Evolutionary conservation across 306 rosid genomes (phyloP), one percentile per base, ranked within the genome.

Genomic region (Cicer bijugum): DNA sequence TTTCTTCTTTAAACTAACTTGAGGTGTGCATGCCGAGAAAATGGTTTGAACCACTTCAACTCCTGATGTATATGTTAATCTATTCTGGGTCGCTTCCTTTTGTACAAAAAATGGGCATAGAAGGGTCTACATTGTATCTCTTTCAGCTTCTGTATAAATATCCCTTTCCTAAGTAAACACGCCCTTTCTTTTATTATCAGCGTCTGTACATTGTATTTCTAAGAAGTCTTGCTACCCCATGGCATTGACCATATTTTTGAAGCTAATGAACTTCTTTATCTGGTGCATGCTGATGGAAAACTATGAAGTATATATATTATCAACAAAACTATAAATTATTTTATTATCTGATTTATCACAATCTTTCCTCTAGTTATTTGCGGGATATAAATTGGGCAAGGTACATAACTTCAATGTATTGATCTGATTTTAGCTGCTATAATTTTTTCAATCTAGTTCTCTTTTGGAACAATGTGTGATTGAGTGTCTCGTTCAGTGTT

Each of bases 51-150:
- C 50, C 72, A 69, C 84, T 67, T 11, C 84, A 48, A 70, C 72
- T 69, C 59, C 83, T 63, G 69, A 82, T 86, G 84, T 76, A 81
- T 50, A 79, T 73, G 80, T 78, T 72, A 74, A 56, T 73, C 82
- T 79, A 76, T 77, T 83, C 43, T 7, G 82, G 73, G 43, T 43
- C 50, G 53, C 61, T 68, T 78, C 47, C 69, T 43, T 38, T 71
- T 88, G 91, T 86, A 88, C 83, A 85, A 81, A 84, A 69, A 61
- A 57, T 7, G 67, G 77, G 82, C 78, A 58, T 61, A 75, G 81
- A 80, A 72, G 77, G 75, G 72, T 76, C 33, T 75, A 12, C 19
- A 20, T 47, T 55, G 20, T 64, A 64, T 38, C 72, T 75, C 42
- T 62, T 33, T 37, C 63, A 50, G 74, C 69, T 76, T 71, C 46